Evolutionary conservation across 208 protist species (phyloP), one percentile per base, ranked within the genome.

Genomic region (Acanthamoeba lugdunensis): DNA sequence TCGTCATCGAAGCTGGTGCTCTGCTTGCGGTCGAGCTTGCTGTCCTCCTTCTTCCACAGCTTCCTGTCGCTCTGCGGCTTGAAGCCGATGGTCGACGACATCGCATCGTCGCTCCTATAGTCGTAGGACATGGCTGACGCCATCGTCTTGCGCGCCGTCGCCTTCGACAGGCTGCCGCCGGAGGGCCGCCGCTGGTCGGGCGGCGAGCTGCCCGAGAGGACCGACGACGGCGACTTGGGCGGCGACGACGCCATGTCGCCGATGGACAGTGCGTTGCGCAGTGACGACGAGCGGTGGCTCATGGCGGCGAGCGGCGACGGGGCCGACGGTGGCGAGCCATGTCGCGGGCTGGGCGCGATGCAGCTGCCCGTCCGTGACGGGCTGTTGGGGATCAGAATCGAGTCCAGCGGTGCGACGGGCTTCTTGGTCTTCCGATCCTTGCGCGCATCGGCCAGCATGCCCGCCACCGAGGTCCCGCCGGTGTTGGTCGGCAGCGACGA

Each of bases 211-310:
- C 65, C 65, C 16, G 28, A 30, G 65, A 37, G 65, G 58, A 63
- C 13, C 16, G 16, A n/a, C 30, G 28, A 41, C 21, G 65, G 28
- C 11, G 65, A 73, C 28, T 37, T 30, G 28, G 65, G 65, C 28
- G 65, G 65, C 65, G 28, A 37, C 28, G 65, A 37, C 0, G 28
- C 30, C 28, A 41, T 13, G 13, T 73, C 65, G 65, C 65, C 25
- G 13, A 73, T 73, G 6, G 65, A 30, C 65, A 37, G 30, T 14
- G 54, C 16, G n/a, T 69, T 69, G 61, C 65, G 25, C 65, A 73
- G 65, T 11, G 65, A 73, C 65, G 65, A 73, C 7, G 65, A 73
- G 65, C 65, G 65, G 65, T 73, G 65, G 11, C 28, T 73, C 65
- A 73, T 73, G 65, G 65, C 65, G 7, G 65, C 25, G n/a, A 73